Conservation (phyloP, 331 rosid genomes). For the Pyrus hybrid region DNA sequence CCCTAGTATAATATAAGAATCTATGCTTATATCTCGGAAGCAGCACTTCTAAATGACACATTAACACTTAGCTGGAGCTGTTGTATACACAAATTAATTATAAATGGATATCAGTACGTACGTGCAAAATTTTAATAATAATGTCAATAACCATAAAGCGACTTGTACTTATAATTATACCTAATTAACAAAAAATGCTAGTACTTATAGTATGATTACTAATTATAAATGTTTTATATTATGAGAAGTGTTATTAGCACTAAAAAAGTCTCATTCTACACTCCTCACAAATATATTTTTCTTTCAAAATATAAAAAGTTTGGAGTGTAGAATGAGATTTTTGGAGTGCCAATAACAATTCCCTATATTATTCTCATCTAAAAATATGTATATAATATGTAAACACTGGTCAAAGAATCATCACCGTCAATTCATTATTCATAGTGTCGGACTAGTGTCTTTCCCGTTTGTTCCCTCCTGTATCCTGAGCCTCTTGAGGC, state of each 20-base stretch:
- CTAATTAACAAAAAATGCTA: neutral
- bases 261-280: no score
- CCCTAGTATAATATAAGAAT: neutral
- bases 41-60: neutral
- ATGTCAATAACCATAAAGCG: neutral
- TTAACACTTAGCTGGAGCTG: neutral
- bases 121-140: neutral
- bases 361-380: no score
- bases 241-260: no score
- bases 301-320: no score
- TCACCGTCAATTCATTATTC: neutral
- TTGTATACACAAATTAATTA: neutral
- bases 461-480: neutral
- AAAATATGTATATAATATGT: neutral
- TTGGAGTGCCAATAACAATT: no score
- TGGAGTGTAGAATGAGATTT: no score
- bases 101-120: neutral
- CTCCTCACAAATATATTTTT: no score
- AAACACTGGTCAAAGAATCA: conserved; percentile 13
- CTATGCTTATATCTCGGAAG: neutral
- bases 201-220: neutral
- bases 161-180: neutral
- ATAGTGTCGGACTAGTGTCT: conserved; percentile 26
- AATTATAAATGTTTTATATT: no score
- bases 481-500: neutral